Evolutionary conservation across 768 basidiomycete genomes (phyloP).

Genomic region (Coprinopsis strossmayeri): DNA sequence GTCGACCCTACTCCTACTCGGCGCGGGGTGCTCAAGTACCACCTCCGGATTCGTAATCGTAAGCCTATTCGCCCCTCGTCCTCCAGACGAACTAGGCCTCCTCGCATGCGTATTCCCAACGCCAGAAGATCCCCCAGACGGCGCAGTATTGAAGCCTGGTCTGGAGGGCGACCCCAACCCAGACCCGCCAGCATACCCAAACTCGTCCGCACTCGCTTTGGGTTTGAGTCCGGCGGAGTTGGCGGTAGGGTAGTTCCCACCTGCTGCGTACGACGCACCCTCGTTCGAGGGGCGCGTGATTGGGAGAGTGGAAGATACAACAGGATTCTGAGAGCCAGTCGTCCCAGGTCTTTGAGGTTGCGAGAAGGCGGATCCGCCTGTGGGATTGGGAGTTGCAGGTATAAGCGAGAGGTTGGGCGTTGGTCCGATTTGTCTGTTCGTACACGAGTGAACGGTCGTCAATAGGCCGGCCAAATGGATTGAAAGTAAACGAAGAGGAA

Average conservation of each 20-base stretch:
- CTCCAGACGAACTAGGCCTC: background rate
- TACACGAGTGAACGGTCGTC: background rate
- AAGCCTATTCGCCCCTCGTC: slow-evolving; percentile 21
- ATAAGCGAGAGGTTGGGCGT: slow-evolving; percentile 40
- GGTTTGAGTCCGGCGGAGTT: too few relatives aligned
- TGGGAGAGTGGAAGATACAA: slow-evolving; percentile 10
- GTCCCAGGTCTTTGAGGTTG: too few relatives aligned
- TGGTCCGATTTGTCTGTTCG: slow-evolving; percentile 39
- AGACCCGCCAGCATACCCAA: slow-evolving; percentile 12
- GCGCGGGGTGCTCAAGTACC: slow-evolving; percentile 6
- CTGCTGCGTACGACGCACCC: too few relatives aligned
- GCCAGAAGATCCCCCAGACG: background rate
- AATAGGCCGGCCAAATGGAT: background rate
- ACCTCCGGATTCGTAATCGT: slow-evolving; percentile 42
- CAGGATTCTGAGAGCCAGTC: too few relatives aligned
- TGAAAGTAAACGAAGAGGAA: slow-evolving; percentile 16
- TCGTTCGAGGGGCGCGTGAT: slow-evolving; percentile 2
- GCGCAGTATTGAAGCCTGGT: background rate
- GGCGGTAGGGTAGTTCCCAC: too few relatives aligned
- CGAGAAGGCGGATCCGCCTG: too few relatives aligned
- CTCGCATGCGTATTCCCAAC: background rate
- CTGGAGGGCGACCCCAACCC: too few relatives aligned
- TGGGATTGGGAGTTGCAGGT: slow-evolving; percentile 20
- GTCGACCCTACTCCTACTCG: slow-evolving; percentile 5
- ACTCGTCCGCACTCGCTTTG: slow-evolving; percentile 11